These are phyloP conservation scores for Penicillium canescens DNA, from an alignment of 495 filamentous ascomycete species.

Conservation along the genomic window DNA sequence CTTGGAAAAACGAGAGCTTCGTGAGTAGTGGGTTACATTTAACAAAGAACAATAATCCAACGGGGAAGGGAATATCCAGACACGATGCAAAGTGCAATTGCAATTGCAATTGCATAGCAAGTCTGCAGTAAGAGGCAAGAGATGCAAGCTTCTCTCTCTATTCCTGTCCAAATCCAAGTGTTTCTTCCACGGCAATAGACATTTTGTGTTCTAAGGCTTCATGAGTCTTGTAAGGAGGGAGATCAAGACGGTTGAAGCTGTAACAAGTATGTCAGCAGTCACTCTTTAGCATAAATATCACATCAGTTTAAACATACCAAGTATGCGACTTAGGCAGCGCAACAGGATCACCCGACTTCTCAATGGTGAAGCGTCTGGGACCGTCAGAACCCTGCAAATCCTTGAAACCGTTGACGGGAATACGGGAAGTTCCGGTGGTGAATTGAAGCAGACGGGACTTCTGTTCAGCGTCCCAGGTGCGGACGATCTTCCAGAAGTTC, in stretches of 20 bases:
- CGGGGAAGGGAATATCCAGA: conserved; percentile 9
- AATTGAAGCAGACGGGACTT: conserved; percentile 97
- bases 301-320: conserved; percentile 64
- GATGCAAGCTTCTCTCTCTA: conserved; percentile 40
- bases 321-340: conserved; percentile 97
- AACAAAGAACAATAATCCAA: conserved; percentile 7
- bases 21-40: conserved; percentile 11
- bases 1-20: conserved; percentile 7
- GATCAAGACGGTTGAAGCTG: conserved; percentile 96
- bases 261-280: conserved; percentile 16
- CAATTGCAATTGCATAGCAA: background rate
- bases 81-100: background rate
- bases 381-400: conserved; percentile 98
- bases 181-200: conserved; percentile 97
- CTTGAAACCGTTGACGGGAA: conserved; percentile 99
- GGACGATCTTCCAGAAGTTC: conserved; percentile 98
- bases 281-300: background rate
- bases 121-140: conserved; percentile 2
- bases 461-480: conserved; percentile 96
- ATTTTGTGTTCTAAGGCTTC: conserved; percentile 85
- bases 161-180: conserved; percentile 98
- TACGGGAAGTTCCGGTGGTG: conserved; percentile 94
- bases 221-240: conserved; percentile 88
- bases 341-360: conserved; percentile 86
- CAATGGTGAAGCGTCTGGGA: conserved; percentile 93